phyloP scores from a whole-genome alignment of 345 rosid genomes.

The Citrus medica region DNA sequence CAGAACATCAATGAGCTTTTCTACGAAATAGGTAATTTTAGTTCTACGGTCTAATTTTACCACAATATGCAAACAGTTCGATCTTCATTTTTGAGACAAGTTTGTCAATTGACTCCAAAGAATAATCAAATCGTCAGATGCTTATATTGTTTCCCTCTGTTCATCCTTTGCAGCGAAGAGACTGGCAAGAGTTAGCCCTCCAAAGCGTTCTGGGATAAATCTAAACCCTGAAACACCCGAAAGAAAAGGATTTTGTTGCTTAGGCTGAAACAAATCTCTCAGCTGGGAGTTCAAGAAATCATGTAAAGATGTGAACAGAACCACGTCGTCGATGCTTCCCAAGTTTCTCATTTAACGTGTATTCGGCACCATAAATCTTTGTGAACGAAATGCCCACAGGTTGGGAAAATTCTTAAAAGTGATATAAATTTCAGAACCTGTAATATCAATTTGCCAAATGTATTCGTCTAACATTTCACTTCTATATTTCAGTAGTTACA shows the following conservation, averaged over 20 bases:
- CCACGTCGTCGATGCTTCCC: background rate
- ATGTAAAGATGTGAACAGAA: background rate
- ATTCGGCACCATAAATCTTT: background rate
- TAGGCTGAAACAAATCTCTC: conserved; percentile 23
- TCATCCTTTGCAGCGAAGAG: conserved; percentile 43
- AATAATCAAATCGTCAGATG: background rate
- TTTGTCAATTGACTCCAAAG: background rate
- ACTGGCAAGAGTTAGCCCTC: conserved; percentile 37
- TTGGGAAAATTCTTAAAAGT: background rate
- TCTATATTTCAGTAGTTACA: background rate
- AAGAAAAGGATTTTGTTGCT: conserved; percentile 43
- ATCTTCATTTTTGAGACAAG: background rate
- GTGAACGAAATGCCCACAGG: conserved; percentile 1
- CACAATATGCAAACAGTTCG: background rate
- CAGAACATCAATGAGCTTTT: conserved; percentile 70
- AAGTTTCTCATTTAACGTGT: background rate
- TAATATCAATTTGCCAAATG: background rate
- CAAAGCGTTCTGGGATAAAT: conserved; percentile 40
- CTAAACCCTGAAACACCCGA: conserved; percentile 31
- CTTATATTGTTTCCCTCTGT: background rate
- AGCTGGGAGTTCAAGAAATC: background rate
- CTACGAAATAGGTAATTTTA: conserved; percentile 55
- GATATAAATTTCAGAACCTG: background rate
- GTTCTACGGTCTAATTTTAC: background rate
- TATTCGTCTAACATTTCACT: background rate